Percentiles rank a stretch among this genome's conserved stretches.
phyloP scores from a whole-genome alignment of 371 early-diverging fungal species.

The Coemansia sp. region DNA sequence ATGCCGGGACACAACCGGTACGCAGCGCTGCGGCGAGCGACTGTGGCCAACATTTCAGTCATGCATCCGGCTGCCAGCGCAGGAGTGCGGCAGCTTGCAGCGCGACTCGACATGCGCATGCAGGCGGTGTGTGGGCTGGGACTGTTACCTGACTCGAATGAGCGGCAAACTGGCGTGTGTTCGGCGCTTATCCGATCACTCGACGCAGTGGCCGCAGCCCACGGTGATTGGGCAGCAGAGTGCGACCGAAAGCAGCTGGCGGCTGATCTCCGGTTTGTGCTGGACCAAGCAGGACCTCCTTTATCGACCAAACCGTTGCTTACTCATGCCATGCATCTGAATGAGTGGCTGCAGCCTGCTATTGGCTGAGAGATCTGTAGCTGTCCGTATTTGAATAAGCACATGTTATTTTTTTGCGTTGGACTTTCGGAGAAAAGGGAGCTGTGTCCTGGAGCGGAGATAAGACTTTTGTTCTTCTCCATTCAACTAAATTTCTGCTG shows the following conservation, averaged over 20 bases:
- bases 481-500: not conserved
- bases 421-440: not conserved
- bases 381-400: not conserved
- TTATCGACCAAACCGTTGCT: not conserved
- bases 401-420: not conserved
- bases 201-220: not conserved
- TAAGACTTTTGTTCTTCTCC: not conserved
- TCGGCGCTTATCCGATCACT: conserved; percentile 4
- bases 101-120: conserved; percentile 19
- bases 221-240: conserved; percentile 6
- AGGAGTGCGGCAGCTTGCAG: conserved; percentile 5
- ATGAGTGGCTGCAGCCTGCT: not conserved
- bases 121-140: conserved; percentile 42
- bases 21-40: conserved; percentile 33
- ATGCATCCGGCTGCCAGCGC: conserved; percentile 3
- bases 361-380: not conserved
- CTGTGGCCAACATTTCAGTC: not conserved
- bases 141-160: not conserved
- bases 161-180: not conserved
- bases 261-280: conserved; percentile 19
- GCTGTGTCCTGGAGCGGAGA: not conserved
- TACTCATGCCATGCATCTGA: not conserved
- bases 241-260: conserved; percentile 34
- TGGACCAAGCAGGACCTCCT: not conserved
- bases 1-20: conserved; percentile 10